Evolutionary conservation across 352 stramenopile species (phyloP).

Genomic region (Phytophthora constricta): DNA sequence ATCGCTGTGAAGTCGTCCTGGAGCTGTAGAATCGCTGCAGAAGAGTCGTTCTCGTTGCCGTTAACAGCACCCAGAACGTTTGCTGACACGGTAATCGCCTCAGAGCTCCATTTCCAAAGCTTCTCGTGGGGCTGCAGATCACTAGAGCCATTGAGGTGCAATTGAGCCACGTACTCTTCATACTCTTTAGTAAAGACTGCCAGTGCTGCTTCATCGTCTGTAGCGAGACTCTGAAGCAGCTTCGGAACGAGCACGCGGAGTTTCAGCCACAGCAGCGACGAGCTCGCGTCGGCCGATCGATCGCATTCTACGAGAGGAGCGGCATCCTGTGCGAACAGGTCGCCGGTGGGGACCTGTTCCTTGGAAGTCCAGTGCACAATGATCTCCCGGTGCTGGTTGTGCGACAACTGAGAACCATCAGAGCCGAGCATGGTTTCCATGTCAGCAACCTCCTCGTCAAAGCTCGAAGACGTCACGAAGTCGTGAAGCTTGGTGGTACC

Average conservation of each 20-base stretch:
- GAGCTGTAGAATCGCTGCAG: conserved; percentile 27
- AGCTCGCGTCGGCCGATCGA: conserved; percentile 55
- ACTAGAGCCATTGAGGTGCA: conserved; percentile 19
- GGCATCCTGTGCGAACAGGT: conserved; percentile 51
- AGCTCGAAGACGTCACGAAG: conserved; percentile 48
- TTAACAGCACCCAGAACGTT: conserved; percentile 22
- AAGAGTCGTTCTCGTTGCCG: conserved; percentile 23
- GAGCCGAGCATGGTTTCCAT: conserved; percentile 55
- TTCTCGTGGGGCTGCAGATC: conserved; percentile 35
- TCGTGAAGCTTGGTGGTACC: conserved; percentile 58
- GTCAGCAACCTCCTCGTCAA: conserved; percentile 42
- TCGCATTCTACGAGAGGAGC: conserved; percentile 67
- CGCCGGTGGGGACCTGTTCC: conserved; percentile 39
- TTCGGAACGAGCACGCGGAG: conserved; percentile 60
- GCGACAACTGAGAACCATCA: conserved; percentile 47
- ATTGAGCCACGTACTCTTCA: conserved; percentile 33
- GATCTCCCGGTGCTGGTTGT: conserved; percentile 86
- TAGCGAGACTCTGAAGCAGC: conserved; percentile 48
- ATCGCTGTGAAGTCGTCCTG: conserved; percentile 41
- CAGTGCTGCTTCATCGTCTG: conserved; percentile 37
- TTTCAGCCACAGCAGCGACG: conserved; percentile 70
- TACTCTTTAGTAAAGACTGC: conserved; percentile 44
- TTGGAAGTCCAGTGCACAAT: conserved; percentile 71
- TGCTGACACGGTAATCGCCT: conserved; percentile 25
- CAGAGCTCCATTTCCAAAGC: conserved; percentile 66